Evolutionary conservation across 495 filamentous ascomycete genomes (phyloP).

Genomic region (Xanthoparmelia taractica): DNA sequence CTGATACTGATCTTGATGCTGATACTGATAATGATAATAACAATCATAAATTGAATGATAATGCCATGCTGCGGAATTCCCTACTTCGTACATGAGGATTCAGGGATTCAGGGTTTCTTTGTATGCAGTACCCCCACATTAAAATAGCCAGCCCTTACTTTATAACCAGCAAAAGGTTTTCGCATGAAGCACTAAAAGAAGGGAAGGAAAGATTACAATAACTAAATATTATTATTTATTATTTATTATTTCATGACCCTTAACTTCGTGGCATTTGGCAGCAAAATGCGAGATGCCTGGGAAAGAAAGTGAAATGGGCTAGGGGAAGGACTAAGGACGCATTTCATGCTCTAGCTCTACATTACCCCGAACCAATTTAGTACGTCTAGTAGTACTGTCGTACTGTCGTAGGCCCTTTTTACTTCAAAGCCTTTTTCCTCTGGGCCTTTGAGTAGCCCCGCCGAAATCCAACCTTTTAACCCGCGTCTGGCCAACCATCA

Average conservation of each 20-base stretch:
- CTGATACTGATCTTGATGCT: too few species aligned
- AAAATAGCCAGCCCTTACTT: too few species aligned
- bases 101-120: background rate
- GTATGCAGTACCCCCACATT: conserved; percentile 3
- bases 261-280: too few species aligned
- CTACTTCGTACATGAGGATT: too few species aligned
- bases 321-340: background rate
- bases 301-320: background rate
- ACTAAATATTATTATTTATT: background rate
- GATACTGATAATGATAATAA: too few species aligned
- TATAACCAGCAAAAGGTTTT: background rate
- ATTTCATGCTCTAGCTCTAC: conserved; percentile 2
- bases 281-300: background rate
- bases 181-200: background rate
- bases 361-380: conserved; percentile 7
- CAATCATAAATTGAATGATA: too few species aligned
- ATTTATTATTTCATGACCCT: too few species aligned
- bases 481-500: conserved; percentile 3
- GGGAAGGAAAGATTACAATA: background rate
- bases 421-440: too few species aligned
- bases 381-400: too few species aligned
- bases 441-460: too few species aligned
- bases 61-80: background rate
- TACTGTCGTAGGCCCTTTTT: too few species aligned
- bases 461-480: background rate